These are phyloP conservation scores for Diaporthe sp. DNA, from an alignment of 2,329 filamentous ascomycete species.

Conservation along the genomic window DNA sequence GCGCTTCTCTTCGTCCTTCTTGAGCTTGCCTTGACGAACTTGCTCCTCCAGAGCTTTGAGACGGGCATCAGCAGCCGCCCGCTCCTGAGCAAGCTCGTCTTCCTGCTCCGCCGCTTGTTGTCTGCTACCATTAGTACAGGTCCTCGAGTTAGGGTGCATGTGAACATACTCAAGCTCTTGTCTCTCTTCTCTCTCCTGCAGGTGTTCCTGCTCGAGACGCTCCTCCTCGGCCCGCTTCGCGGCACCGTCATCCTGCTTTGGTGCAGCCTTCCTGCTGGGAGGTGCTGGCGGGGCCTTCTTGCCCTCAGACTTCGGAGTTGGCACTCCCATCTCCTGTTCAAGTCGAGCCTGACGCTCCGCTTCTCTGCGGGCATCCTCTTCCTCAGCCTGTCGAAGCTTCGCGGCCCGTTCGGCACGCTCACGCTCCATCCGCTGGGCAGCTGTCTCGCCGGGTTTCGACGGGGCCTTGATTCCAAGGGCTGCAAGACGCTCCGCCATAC, in stretches of 20 bases:
- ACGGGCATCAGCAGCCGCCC: conserved; percentile 84
- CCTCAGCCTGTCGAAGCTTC: conserved; percentile 89
- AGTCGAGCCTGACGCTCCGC: conserved; percentile 87
- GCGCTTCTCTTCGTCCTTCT: conserved; percentile 96
- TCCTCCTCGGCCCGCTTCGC: conserved; percentile 73
- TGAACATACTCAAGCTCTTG: conserved; percentile 84
- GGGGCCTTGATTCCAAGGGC: conserved; percentile 92
- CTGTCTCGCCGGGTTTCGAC: conserved; percentile 81
- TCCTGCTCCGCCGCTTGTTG: conserved; percentile 81
- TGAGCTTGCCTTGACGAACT: conserved; percentile 91
- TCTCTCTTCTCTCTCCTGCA: conserved; percentile 80
- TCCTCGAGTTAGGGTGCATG: conserved; percentile 35
- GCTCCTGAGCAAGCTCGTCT: conserved; percentile 83
- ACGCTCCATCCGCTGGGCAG: conserved; percentile 87
- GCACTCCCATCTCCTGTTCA: conserved; percentile 79
- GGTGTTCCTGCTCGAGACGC: conserved; percentile 78
- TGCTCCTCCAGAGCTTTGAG: conserved; percentile 93
- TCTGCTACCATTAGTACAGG: conserved; percentile 63
- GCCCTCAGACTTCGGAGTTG: conserved; percentile 64
- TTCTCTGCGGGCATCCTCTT: conserved; percentile 91
- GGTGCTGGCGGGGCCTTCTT: conserved; percentile 80
- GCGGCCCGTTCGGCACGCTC: conserved; percentile 90
- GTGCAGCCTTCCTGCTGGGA: conserved; percentile 79
- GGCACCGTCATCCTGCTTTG: conserved; percentile 71
- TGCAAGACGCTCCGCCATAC: conserved; percentile 95